Conservation (phyloP, 2,329 filamentous ascomycete genomes). For the Trichoderma koningiopsis region DNA sequence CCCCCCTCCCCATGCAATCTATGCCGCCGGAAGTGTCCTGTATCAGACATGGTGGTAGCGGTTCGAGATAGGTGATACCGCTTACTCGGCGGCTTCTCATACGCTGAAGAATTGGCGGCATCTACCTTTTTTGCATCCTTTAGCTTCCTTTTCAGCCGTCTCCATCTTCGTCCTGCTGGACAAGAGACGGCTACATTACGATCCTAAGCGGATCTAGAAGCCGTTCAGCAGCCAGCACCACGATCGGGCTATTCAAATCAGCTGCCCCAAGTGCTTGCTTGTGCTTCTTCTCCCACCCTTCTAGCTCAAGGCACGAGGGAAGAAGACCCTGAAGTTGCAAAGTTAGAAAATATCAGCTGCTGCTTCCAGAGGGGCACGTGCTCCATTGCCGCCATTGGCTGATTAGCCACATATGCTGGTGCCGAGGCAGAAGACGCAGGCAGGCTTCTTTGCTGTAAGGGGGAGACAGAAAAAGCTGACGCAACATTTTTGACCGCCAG, state of each 20-base stretch:
- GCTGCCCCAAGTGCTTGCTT: neutral
- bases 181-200: neutral
- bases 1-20: slow-evolving; percentile 1
- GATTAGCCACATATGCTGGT: neutral
- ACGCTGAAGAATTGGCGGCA: slow-evolving; percentile 1
- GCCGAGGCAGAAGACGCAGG: neutral
- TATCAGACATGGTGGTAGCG: neutral
- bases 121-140: neutral
- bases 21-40: neutral
- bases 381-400: slow-evolving; percentile 19
- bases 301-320: neutral
- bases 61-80: neutral
- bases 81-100: neutral
- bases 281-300: neutral
- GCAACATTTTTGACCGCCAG: neutral
- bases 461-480: neutral
- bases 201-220: neutral
- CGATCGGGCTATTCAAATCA: neutral
- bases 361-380: slow-evolving; percentile 10
- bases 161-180: neutral
- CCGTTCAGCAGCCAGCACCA: neutral
- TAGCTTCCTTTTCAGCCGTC: neutral
- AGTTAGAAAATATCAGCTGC: neutral
- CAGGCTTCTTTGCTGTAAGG: neutral
- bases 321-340: neutral